Conservation (phyloP, 257 asterid genomes). For the Nicotiana undulata region DNA sequence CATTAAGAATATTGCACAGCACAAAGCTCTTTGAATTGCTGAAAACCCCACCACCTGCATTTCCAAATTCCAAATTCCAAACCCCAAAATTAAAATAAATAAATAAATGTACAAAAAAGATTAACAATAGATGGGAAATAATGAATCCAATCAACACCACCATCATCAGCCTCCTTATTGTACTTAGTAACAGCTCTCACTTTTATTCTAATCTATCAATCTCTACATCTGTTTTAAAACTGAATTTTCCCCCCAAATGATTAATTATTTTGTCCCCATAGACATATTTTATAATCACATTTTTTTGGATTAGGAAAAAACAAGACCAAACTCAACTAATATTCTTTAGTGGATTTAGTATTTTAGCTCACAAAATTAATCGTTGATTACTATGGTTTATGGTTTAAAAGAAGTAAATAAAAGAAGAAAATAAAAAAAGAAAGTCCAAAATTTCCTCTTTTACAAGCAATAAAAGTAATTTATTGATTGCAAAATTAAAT, state of each 20-base stretch:
- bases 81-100: not conserved
- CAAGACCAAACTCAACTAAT: not conserved
- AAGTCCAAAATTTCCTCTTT: not conserved
- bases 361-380: not conserved
- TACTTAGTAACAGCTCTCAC: not conserved
- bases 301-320: not conserved
- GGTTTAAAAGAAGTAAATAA: not conserved
- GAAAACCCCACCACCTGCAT: slow-evolving; percentile 58
- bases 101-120: not conserved
- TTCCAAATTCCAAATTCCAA: slow-evolving; percentile 13
- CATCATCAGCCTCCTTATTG: slow-evolving; percentile 10
- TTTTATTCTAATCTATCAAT: not conserved
- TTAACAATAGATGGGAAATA: not conserved
- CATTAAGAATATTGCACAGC: slow-evolving; percentile 30
- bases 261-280: not conserved
- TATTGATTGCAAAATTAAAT: not conserved
- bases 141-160: slow-evolving; percentile 18
- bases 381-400: not conserved
- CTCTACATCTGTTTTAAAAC: not conserved
- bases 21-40: slow-evolving; percentile 33
- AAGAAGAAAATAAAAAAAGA: not conserved
- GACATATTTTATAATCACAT: not conserved
- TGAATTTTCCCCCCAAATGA: not conserved
- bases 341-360: not conserved
- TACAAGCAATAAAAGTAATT: not conserved